Evolutionary conservation across 176 grass and related monocot genomes (phyloP).

Genomic region (Aegilops sharonensis): DNA sequence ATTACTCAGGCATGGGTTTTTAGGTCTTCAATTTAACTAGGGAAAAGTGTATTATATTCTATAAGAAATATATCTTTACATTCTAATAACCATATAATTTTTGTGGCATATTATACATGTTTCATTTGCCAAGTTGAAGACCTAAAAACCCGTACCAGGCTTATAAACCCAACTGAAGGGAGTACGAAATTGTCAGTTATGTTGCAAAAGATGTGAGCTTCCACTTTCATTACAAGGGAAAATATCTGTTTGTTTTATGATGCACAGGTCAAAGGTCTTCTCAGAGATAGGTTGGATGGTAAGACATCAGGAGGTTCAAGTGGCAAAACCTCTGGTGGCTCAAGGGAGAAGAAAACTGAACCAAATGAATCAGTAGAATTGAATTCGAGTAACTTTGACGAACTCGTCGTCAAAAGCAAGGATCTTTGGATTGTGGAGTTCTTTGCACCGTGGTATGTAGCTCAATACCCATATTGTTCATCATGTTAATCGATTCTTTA

Average conservation of each 20-base stretch:
- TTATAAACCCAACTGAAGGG: no score
- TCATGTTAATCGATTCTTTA: constrained; percentile 14
- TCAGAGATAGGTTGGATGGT: constrained; percentile 78
- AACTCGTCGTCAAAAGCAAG: constrained; percentile 86
- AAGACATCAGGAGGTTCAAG: constrained; percentile 66
- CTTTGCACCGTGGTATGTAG: constrained; percentile 94
- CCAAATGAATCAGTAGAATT: constrained; percentile 70
- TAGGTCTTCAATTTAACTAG: no score
- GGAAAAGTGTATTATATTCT: no score
- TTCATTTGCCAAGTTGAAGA: no score
- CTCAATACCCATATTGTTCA: neutral
- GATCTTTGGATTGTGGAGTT: constrained; percentile 99
- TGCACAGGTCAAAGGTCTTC: constrained; percentile 82
- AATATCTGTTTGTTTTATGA: constrained; percentile 19
- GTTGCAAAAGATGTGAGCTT: neutral
- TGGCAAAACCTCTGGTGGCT: constrained; percentile 69
- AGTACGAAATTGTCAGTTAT: neutral
- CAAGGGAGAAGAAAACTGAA: constrained; percentile 87
- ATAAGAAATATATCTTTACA: no score
- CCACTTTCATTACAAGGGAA: neutral
- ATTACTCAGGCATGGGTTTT: no score
- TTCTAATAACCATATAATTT: no score
- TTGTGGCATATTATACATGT: no score
- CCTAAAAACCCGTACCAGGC: no score
- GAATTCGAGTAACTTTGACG: constrained; percentile 87